Evolutionary conservation across 495 filamentous ascomycete species (phyloP), one percentile per base, ranked within the genome.

Genomic region (Aspergillus egyptiacus): DNA sequence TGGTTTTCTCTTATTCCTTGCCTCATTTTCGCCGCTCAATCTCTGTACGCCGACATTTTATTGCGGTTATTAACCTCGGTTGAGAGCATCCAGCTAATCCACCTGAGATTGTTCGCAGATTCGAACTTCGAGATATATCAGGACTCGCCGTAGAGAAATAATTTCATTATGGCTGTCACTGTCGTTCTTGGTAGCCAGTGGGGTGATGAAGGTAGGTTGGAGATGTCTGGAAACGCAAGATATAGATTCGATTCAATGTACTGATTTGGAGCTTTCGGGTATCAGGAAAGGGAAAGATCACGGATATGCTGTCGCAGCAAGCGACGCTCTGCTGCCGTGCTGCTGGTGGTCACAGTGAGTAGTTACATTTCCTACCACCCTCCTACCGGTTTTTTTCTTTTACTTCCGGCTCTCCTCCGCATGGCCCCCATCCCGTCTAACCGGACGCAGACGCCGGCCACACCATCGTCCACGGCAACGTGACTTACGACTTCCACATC

Each of bases 401-500:
- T 20, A 11, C 17, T n/a, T n/a, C n/a, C n/a, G n/a, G n/a, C n/a
- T n/a, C 15, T 47, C 27, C 8, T 20, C 23, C 17, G 41, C n/a
- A n/a, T n/a, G n/a, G n/a, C n/a, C n/a, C n/a, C n/a, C n/a, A n/a
- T n/a, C n/a, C n/a, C n/a, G n/a, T n/a, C 22, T 44, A 33, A 44
- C 3, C 5, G 18, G 28, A 31, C 14, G 11, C 50, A 71, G 66
- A 78, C 54, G 75, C 74, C 48, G 73, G 74, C 42, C 75, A 77
- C 54, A 82, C 80, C 34, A 79, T 82, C 49, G 77, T 85, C 53
- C 77, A 79, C 56, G 74, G 81, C 41, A 69, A 74, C 31, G 65
- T 75, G 39, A 80, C 76, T 28, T 84, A 81, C 59, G 75, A 83
- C 63, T 88, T 89, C 67, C 88, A 91, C 69, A 79, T 84, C 54